Conservation (phyloP, 1,139 yeast species). For the Geotrichum macrosporum region DNA sequence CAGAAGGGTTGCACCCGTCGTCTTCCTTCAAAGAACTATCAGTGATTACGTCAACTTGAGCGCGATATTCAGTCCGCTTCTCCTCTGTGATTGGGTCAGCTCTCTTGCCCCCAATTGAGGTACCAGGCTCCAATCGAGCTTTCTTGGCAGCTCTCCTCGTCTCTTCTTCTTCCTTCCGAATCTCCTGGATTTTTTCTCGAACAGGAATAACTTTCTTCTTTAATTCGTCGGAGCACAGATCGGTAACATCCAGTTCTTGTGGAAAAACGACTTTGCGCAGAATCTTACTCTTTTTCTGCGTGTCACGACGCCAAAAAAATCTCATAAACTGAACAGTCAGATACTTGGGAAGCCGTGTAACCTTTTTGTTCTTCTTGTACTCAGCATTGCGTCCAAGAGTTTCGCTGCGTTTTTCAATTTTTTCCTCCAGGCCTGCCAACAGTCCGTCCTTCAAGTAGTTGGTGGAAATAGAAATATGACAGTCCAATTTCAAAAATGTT, state of each 20-base stretch:
- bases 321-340: slow-evolving; percentile 89
- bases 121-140: slow-evolving; percentile 37
- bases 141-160: slow-evolving; percentile 73
- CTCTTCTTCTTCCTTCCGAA: slow-evolving; percentile 73
- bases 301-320: slow-evolving; percentile 92
- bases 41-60: slow-evolving; percentile 31
- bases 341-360: slow-evolving; percentile 79
- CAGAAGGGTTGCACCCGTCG: slow-evolving; percentile 77
- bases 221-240: slow-evolving; percentile 72
- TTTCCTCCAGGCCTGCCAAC: slow-evolving; percentile 66
- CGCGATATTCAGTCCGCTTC: slow-evolving; percentile 40
- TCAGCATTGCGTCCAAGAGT: slow-evolving; percentile 63
- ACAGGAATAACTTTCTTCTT: slow-evolving; percentile 61
- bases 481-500: slow-evolving; percentile 65
- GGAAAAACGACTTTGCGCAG: slow-evolving; percentile 93
- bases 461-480: slow-evolving; percentile 82
- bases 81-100: slow-evolving; percentile 36
- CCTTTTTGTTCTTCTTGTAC: slow-evolving; percentile 63
- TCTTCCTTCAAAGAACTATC: slow-evolving; percentile 38
- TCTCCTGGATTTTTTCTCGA: slow-evolving; percentile 72
- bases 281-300: slow-evolving; percentile 85
- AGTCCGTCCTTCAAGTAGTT: slow-evolving; percentile 88
- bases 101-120: slow-evolving; percentile 33
- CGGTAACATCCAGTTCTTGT: slow-evolving; percentile 82
- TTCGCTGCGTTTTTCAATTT: slow-evolving; percentile 72